Conservation (phyloP, 1,139 yeast genomes). For the Yamadazyma epiphylla region DNA sequence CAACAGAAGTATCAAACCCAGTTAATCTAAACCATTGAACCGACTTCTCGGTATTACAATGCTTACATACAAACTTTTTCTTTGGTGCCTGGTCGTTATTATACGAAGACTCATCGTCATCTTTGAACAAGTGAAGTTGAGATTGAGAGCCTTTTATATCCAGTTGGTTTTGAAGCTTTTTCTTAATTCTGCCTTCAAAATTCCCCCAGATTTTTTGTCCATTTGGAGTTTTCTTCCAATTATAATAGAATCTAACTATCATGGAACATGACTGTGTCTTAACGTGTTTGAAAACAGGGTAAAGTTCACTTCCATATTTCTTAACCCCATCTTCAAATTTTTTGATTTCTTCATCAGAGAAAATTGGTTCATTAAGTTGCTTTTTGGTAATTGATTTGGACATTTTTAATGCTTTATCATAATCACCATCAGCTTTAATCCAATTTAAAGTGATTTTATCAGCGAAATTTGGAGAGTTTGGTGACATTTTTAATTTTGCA, state of each 20-base stretch:
- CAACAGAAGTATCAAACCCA: conserved; percentile 40
- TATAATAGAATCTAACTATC: conserved; percentile 80
- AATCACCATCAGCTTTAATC: conserved; percentile 50
- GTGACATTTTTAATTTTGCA: conserved; percentile 40
- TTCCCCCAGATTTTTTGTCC: conserved; percentile 85
- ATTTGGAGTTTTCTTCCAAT: conserved; percentile 82
- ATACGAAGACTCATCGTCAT: conserved; percentile 70
- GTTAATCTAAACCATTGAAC: conserved; percentile 70
- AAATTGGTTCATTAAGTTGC: conserved; percentile 69
- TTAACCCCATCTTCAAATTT: conserved; percentile 75
- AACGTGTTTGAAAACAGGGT: conserved; percentile 67
- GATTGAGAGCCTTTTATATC: conserved; percentile 25
- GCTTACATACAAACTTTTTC: conserved; percentile 54
- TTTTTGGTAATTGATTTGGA: conserved; percentile 49
- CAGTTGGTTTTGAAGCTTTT: conserved; percentile 38
- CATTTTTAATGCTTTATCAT: conserved; percentile 38
- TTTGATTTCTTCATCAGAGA: conserved; percentile 57
- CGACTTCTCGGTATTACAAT: conserved; percentile 55
- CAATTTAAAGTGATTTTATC: conserved; percentile 64
- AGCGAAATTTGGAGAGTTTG: conserved; percentile 68
- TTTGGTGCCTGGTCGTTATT: conserved; percentile 34
- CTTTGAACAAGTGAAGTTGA: conserved; percentile 41
- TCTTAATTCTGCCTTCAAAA: conserved; percentile 66
- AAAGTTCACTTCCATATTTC: conserved; percentile 74
- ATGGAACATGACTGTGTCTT: conserved; percentile 67